Evolutionary conservation across 2,329 filamentous ascomycete genomes (phyloP).

Genomic region (Colletotrichum spaethianum): DNA sequence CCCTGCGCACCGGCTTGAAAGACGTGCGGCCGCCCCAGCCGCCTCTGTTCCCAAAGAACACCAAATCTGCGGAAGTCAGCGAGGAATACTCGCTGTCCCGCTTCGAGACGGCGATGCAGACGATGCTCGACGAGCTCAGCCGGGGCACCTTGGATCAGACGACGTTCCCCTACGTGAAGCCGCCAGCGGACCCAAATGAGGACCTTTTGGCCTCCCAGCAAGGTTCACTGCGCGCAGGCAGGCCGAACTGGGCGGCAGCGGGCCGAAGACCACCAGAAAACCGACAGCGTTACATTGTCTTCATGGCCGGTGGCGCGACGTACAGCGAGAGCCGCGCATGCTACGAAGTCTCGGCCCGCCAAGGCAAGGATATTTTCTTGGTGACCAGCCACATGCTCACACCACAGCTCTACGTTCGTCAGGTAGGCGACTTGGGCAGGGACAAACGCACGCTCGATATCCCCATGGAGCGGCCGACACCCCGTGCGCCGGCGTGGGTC

Average conservation of each 20-base stretch:
- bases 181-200: conserved; percentile 74
- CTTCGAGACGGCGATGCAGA: conserved; percentile 85
- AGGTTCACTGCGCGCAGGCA: conserved; percentile 88
- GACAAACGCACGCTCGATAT: conserved; percentile 84
- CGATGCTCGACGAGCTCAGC: conserved; percentile 83
- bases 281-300: conserved; percentile 90
- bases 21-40: conserved; percentile 77
- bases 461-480: conserved; percentile 83
- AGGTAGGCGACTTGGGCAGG: conserved; percentile 83
- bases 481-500: conserved; percentile 87
- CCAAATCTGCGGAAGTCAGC: conserved; percentile 65
- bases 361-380: conserved; percentile 87
- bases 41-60: conserved; percentile 81
- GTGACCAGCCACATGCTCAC: conserved; percentile 94
- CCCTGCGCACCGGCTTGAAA: conserved; percentile 74
- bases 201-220: conserved; percentile 70
- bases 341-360: conserved; percentile 84
- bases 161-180: conserved; percentile 81
- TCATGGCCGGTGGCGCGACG: conserved; percentile 95
- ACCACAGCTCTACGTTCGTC: conserved; percentile 84
- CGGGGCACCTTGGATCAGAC: conserved; percentile 76
- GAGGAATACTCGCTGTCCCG: conserved; percentile 91
- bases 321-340: conserved; percentile 91
- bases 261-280: conserved; percentile 82
- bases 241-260: conserved; percentile 94